A percentile compares a stretch with the other conserved stretches of the same genome.
Conservation (phyloP, 495 filamentous ascomycete genomes). For the Chaetomium cochliodes region DNA sequence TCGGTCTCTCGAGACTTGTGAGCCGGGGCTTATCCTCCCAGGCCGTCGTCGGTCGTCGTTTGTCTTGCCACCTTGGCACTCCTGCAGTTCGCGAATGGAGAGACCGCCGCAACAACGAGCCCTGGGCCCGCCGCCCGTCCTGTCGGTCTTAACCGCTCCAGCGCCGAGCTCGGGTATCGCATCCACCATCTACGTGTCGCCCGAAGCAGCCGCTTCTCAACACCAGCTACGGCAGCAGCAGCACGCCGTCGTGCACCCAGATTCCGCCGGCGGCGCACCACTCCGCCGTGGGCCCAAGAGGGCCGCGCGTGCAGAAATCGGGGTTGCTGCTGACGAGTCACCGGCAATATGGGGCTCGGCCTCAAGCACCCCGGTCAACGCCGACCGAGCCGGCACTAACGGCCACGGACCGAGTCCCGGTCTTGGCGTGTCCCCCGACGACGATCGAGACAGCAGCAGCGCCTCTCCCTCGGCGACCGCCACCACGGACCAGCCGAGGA, state of each 20-base stretch:
- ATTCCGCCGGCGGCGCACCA: neutral
- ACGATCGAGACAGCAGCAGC: constrained; percentile 31
- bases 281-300: constrained; percentile 11
- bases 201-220: constrained; percentile 3
- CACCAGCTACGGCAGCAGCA: constrained; percentile 5
- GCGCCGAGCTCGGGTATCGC: constrained; percentile 36
- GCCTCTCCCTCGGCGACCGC: constrained; percentile 30
- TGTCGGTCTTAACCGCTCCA: constrained; percentile 24
- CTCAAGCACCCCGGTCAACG: neutral
- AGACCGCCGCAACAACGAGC: constrained; percentile 2
- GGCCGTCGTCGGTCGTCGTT: neutral
- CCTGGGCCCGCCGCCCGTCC: constrained; percentile 5
- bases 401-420: constrained; percentile 20
- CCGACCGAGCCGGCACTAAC: constrained; percentile 9
- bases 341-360: constrained; percentile 2
- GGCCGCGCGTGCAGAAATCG: constrained; percentile 3
- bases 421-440: constrained; percentile 22
- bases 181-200: constrained; percentile 42
- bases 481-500: constrained; percentile 45
- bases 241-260: constrained; percentile 13
- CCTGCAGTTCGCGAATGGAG: constrained; percentile 7
- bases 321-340: constrained; percentile 9
- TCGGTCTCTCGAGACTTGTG: neutral
- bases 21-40: neutral
- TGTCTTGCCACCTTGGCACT: constrained; percentile 9